A percentile compares a stretch with the other conserved stretches of the same genome.
These are phyloP conservation scores for Penicillium nucicola DNA, from an alignment of 495 filamentous ascomycete genomes.

Conservation along the genomic window DNA sequence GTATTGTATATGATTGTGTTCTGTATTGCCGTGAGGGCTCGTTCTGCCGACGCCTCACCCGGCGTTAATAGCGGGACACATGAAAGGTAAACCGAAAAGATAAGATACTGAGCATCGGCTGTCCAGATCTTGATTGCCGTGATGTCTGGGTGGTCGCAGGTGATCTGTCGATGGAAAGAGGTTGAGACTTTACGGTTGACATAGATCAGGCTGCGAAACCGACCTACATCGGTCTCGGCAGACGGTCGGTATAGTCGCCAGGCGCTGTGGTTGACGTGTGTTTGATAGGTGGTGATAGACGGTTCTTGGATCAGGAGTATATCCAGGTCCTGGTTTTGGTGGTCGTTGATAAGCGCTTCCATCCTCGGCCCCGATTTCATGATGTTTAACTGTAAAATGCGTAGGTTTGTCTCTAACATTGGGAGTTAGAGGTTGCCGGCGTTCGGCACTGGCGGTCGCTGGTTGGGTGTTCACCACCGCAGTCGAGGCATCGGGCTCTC, in stretches of 20 bases:
- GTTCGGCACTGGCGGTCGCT: conserved; percentile 13
- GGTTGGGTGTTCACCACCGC: conserved; percentile 20
- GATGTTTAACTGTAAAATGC: conserved; percentile 28
- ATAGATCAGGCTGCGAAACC: conserved; percentile 14
- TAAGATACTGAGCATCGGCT: conserved; percentile 11
- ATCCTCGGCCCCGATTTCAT: conserved; percentile 25
- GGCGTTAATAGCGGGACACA: neutral
- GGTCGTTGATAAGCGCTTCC: conserved; percentile 29
- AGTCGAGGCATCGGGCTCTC: conserved; percentile 18
- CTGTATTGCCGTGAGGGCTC: conserved; percentile 11
- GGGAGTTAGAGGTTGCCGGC: conserved; percentile 1
- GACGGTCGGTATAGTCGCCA: conserved; percentile 26
- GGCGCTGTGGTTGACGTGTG: conserved; percentile 28
- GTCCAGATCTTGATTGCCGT: conserved; percentile 23
- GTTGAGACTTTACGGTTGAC: conserved; percentile 23
- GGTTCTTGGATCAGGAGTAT: conserved; percentile 27
- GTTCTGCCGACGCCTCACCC: neutral
- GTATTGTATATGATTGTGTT: neutral
- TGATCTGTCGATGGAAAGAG: conserved; percentile 17
- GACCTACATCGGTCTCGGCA: neutral
- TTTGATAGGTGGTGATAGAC: conserved; percentile 17
- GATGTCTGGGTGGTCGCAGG: conserved; percentile 21
- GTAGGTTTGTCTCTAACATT: conserved; percentile 22
- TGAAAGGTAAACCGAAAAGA: conserved; percentile 20
- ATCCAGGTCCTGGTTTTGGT: conserved; percentile 19